phyloP scores from a whole-genome alignment of 2,329 filamentous ascomycete genomes.

The Alternaria panax region DNA sequence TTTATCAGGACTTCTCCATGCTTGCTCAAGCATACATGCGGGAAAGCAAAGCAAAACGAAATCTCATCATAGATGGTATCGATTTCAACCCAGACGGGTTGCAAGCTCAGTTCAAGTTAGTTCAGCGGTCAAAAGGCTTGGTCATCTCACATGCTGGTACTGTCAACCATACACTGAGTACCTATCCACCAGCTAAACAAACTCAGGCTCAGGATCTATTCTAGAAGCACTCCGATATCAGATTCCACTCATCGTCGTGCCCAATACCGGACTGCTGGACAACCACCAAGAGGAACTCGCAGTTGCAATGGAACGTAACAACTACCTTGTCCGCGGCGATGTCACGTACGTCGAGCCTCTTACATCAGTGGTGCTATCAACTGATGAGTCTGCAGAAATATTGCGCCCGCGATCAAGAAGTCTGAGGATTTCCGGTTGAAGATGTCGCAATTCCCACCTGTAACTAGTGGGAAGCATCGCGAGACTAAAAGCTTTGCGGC shows the following conservation, averaged over 20 bases:
- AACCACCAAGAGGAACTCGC: slow-evolving; percentile 94
- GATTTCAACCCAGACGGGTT: slow-evolving; percentile 70
- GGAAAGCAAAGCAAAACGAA: slow-evolving; percentile 11
- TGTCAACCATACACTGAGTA: slow-evolving; percentile 21
- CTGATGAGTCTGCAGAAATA: slow-evolving; percentile 47
- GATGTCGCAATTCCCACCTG: slow-evolving; percentile 45
- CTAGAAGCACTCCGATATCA: slow-evolving; percentile 79
- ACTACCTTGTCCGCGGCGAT: slow-evolving; percentile 77
- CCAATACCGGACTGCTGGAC: slow-evolving; percentile 81
- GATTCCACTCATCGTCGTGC: slow-evolving; percentile 84
- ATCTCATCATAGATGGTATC: slow-evolving; percentile 64
- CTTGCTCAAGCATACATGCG: slow-evolving; percentile 25
- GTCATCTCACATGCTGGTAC: slow-evolving; percentile 90
- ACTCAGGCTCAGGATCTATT: slow-evolving; percentile 85
- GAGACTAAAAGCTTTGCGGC: slow-evolving; percentile 47
- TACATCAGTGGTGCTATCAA: too few species aligned
- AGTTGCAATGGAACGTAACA: slow-evolving; percentile 73
- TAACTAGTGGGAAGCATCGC: slow-evolving; percentile 45
- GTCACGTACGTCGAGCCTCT: slow-evolving; percentile 63
- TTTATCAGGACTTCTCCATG: slow-evolving; percentile 56
- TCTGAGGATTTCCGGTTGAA: slow-evolving; percentile 53
- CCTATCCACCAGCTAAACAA: slow-evolving; percentile 4
- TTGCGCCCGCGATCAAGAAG: slow-evolving; percentile 57
- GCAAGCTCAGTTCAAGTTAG: slow-evolving; percentile 63
- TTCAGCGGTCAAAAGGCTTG: slow-evolving; percentile 68